Conservation (phyloP, 208 protist genomes). For the Leishmania mexicana region DNA sequence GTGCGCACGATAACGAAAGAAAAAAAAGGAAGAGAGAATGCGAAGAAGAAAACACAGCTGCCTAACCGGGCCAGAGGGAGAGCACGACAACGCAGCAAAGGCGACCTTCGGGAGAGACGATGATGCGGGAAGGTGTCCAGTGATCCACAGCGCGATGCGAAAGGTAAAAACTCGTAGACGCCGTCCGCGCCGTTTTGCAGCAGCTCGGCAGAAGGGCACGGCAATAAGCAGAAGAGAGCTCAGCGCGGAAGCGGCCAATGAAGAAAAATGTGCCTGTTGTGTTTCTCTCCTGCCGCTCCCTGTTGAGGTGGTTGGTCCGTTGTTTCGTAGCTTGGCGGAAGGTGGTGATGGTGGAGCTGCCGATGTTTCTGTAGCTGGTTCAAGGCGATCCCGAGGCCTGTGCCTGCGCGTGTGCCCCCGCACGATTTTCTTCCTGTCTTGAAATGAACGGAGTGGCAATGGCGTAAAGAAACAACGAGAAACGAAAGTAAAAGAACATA, state of each 20-base stretch:
- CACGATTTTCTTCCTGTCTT: no score
- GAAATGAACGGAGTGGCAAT: neutral
- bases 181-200: neutral
- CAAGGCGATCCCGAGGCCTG: neutral
- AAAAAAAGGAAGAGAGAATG: neutral
- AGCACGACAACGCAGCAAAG: neutral
- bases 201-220: neutral
- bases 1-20: neutral
- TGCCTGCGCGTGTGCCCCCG: neutral
- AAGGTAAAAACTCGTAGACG: neutral
- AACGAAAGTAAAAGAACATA: neutral
- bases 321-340: neutral
- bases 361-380: neutral
- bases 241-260: neutral
- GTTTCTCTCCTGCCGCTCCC: neutral
- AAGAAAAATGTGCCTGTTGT: slow-evolving; percentile 5
- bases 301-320: neutral
- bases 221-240: neutral
- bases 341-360: neutral
- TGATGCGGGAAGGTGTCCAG: neutral
- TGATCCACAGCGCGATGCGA: neutral
- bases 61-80: neutral
- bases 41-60: neutral
- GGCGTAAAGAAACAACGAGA: neutral
- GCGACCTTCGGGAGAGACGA: neutral